Conservation (phyloP, 352 stramenopile species). For the Globisporangium emineosum region DNA sequence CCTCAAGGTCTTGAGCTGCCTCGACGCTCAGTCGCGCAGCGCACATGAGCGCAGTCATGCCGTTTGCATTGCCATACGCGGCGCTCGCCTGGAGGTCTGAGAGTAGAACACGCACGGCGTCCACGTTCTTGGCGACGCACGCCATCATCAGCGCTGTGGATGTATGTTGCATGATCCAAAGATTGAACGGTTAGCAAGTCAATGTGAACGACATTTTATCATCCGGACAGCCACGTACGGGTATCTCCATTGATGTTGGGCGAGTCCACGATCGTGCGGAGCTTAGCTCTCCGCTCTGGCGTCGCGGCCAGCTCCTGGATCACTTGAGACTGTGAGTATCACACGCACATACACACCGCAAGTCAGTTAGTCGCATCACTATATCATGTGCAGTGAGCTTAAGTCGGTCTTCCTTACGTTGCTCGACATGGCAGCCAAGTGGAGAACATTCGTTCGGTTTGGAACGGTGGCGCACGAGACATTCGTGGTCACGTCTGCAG, state of each 20-base stretch:
- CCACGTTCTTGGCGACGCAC: constrained; percentile 73
- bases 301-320: constrained; percentile 54
- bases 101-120: constrained; percentile 43
- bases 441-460: constrained; percentile 76
- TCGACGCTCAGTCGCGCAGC: constrained; percentile 51
- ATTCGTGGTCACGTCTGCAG: constrained; percentile 56
- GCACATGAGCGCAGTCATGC: constrained; percentile 80
- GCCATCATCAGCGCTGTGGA: constrained; percentile 80
- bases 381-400: too few relatives aligned
- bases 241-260: constrained; percentile 76
- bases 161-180: background rate
- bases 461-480: constrained; percentile 47
- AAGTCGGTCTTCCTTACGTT: constrained; percentile 39
- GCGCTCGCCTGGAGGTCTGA: constrained; percentile 39
- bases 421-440: constrained; percentile 70
- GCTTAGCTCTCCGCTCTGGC: constrained; percentile 41
- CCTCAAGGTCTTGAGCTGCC: constrained; percentile 22
- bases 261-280: constrained; percentile 46
- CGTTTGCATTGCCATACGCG: constrained; percentile 40
- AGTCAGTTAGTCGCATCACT: too few relatives aligned
- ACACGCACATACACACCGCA: background rate
- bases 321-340: constrained; percentile 40
- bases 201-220: background rate
- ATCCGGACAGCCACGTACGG: constrained; percentile 28
- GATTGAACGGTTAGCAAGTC: background rate